Evolutionary conservation across 768 basidiomycete genomes (phyloP), one percentile per base, ranked within the genome.

Genomic region (Phallus indusiatus): DNA sequence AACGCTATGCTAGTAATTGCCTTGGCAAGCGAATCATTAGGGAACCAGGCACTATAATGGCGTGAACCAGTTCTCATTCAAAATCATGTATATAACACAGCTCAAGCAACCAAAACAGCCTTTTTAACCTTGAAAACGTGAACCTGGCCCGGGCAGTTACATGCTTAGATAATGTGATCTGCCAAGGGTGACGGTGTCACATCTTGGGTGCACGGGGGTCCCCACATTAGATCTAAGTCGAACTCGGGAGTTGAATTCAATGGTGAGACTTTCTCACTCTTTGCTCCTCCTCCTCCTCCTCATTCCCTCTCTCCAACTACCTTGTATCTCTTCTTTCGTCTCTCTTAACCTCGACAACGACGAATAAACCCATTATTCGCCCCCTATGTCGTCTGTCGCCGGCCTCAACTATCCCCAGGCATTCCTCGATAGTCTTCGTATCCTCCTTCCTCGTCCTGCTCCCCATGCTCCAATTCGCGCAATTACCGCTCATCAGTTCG

Each of bases 401-500:
- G 68, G 69, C 61, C 63, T 70, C 62, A 17, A 60, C 14, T 67
- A 68, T 53, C 66, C 66, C 22, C 47, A 50, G 14, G 60, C 61
- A 22, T 66, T 67, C 61, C 59, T 72, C 56, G 28, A 62, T 33
- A 60, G 66, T 37, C 68, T 71, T 56, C 63, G 64, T 33, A 59
- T 72, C 55, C 61, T 73, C 53, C 66, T 70, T 51, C 65, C 69
- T 48, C 71, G 74, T 46, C 73, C 72, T 14, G 62, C 67, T 1
- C 74, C 75, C 16, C 71, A 71, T 54, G 65, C 70, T 9, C 74
- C 76, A 59, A 75, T 77, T 60, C 76, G 71, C 63, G 72, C 75
- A 21, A 67, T 81, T 61, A 65, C 72, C 51, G 75, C 72, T 2
- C 55, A 65, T 20, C 71, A 80, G 60, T 90, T 90, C 67, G 75